Base-by-base conservation (phyloP, 176 grass and related monocot genomes). In the Triticum turgidum region DNA sequence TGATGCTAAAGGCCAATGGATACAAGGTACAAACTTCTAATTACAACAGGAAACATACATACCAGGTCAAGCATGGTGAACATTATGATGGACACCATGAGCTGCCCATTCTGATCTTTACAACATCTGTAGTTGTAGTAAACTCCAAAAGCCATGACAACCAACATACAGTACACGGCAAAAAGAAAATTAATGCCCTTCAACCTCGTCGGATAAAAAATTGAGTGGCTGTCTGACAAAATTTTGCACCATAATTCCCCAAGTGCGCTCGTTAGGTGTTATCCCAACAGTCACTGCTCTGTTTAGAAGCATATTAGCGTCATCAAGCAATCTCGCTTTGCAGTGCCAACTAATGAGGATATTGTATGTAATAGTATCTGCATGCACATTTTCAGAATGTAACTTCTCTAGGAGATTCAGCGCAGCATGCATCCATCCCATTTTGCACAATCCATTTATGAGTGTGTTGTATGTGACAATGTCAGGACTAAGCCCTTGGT, bases 311-410 rank as follows among this genome's bases (percentile, higher is more conserved):
- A 88, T 90, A 75, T 80, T 65, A 49, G 79, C 96, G 68, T 91
- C 91, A 84, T 92, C 93, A 87, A 94, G 70, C 86, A 92, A 87
- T 78, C 87, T 94, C 49, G 51, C 86, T 84, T 98, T 98, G 91
- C 89, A 96, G 78, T 98, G 93, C 93, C 96, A 98, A 86, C 92
- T 98, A 45, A 96, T 96, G 59, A 98, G 89, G 89, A 91, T 98
- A 87, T 98, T 98, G 69, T 98, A 98, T 27, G 96, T 94, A 77
- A 96, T 80, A 86, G 86, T 88, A 91, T 94, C 91, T 13, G 96
- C 89, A 62, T 39, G 12, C 76, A 98, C 80, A 78, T 93, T 77
- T 92, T 94, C 93, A 69, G 82, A 85, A 33, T 92, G 90, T 27
- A 95, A 80, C 84, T 93, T 94, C 25, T 95, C 96, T 82, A 95